phyloP scores from a whole-genome alignment of 225 moss, liverwort and hornwort species.

The Pseudisothecium myosuroides region DNA sequence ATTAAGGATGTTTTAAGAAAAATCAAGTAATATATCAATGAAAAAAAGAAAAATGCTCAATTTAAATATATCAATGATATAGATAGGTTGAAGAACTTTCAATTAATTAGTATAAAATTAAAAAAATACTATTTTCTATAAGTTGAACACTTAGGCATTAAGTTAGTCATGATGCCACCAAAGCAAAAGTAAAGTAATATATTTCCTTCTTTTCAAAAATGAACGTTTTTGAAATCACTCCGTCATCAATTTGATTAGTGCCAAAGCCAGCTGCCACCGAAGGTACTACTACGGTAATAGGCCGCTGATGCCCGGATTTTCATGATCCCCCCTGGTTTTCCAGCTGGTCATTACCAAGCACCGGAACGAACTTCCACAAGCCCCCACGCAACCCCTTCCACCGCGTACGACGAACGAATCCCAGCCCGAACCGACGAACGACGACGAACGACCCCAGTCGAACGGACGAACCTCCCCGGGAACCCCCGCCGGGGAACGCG shows the following conservation, averaged over 20 bases:
- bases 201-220: neutral
- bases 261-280: neutral
- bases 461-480: neutral
- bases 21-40: too few relatives aligned
- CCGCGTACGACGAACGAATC: neutral
- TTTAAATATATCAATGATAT: neutral
- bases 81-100: too few relatives aligned
- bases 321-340: neutral
- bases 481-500: neutral
- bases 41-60: too few relatives aligned
- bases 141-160: neutral
- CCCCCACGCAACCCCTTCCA: neutral
- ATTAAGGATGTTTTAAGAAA: rapidly evolving
- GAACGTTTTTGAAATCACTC: neutral
- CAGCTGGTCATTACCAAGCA: constrained; percentile 18
- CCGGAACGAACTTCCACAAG: neutral
- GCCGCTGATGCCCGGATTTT: neutral
- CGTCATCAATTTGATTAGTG: neutral
- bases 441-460: neutral
- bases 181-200: too few relatives aligned
- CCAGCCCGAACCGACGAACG: neutral
- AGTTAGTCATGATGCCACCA: neutral
- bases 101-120: neutral
- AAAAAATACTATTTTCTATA: neutral
- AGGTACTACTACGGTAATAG: neutral